Base-by-base conservation (phyloP, 352 stramenopile species). In the Phytophthora syringae region DNA sequence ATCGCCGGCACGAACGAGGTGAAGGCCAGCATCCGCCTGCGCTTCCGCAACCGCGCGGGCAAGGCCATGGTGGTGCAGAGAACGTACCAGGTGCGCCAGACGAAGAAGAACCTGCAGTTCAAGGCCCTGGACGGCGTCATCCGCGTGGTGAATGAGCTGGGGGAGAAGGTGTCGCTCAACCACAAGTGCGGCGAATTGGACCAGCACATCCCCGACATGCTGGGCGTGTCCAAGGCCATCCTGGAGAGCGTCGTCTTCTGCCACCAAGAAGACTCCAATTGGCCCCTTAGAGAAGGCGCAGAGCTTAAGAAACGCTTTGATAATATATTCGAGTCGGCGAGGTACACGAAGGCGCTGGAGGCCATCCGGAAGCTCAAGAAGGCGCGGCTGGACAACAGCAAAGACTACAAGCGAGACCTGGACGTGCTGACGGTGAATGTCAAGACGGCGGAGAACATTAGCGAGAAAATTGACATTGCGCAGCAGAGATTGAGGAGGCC, bases 251-350 rank as follows among this genome's bases (percentile, higher is more conserved):
- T 99, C 18, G 97, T 99, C 25, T 99, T 99, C 79, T 99, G 97
- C 67, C 98, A 99, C 77, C 98, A 99, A 67, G 92, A 98, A 64
- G 96, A 99, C 22, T 97, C 93, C 11, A 99, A 97, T 45, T 99
- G 98, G 98, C 98, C 98, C 13, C 65, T 99, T 43, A 78, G 87
- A 53, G 97, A 99, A 77, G 95, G 97, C 15, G 89, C 92, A 0
- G 95, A 98, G 52, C 77, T 99, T 5, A 99, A 99, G 82, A 99
- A 99, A 72, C 84, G 96, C 27, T 99, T 99, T 69, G 98, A 99
- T 77, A 97, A 99, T 64, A 99, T 99, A 51, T 99, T 99, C 64
- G 98, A 99, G 79, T 98, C 95, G 7, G 97, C 97, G 1, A 76
- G 97, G 18, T 99, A 99, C 75, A 98, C 96, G 7, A 99, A 99